Conservation (phyloP, 2,329 filamentous ascomycete species). For the Pestalotiopsis sp. region DNA sequence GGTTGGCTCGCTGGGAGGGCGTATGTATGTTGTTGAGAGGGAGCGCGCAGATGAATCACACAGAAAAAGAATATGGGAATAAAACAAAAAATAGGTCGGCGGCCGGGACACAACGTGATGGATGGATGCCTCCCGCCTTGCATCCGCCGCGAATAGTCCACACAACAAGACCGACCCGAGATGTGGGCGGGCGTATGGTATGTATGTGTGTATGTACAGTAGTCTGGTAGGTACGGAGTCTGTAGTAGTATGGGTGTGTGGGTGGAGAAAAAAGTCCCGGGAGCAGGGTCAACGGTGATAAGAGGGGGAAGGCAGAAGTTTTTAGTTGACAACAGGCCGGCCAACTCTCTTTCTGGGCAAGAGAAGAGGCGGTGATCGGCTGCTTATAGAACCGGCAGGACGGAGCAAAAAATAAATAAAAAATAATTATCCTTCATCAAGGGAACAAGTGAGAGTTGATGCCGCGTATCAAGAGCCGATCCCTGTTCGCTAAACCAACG, state of each 20-base stretch:
- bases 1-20: not conserved
- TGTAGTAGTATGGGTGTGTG: not conserved
- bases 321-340: not conserved
- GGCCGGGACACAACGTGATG: not conserved
- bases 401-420: not conserved
- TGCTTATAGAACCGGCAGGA: not conserved
- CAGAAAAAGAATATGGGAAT: not conserved
- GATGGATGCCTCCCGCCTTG: not conserved
- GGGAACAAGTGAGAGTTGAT: not conserved
- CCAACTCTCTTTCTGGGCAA: not conserved
- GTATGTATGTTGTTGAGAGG: not conserved
- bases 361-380: not conserved
- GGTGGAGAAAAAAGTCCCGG: not conserved
- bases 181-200: not conserved
- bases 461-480: not conserved
- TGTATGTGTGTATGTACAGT: not conserved
- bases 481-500: not conserved
- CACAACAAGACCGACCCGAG: not conserved
- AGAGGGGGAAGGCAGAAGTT: not conserved
- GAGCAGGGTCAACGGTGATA: not conserved
- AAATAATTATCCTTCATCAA: not conserved
- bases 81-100: not conserved
- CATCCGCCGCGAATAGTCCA: not conserved
- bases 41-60: not conserved
- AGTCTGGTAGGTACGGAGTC: not conserved